Percentiles rank a stretch among this genome's conserved stretches.
These are phyloP conservation scores for Bipolaris gigantea DNA, from an alignment of 2,329 filamentous ascomycete species.

Conservation along the genomic window DNA sequence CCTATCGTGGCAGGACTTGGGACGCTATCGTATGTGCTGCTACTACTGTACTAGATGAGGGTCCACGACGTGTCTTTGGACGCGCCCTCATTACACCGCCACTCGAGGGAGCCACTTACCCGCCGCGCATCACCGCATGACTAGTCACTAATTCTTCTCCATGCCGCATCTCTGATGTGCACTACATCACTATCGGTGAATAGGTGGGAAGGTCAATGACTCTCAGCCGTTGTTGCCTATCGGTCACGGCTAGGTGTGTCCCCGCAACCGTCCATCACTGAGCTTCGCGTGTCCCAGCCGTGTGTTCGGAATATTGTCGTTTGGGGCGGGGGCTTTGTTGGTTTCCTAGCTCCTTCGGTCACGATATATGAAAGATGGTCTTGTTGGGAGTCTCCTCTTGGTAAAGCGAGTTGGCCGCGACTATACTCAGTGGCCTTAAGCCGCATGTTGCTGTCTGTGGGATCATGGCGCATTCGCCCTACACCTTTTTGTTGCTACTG, in stretches of 20 bases:
- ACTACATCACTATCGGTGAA: conserved; percentile 2
- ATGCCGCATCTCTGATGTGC: conserved; percentile 1
- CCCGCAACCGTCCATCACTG: background rate
- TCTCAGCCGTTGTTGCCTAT: background rate
- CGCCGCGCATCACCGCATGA: background rate
- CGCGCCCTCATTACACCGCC: background rate
- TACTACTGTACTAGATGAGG: too few relatives aligned
- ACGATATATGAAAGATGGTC: conserved; percentile 2
- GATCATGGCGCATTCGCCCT: conserved; percentile 3
- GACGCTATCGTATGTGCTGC: background rate
- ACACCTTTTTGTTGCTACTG: background rate
- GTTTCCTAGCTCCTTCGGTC: conserved; percentile 1
- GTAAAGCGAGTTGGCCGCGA: conserved; percentile 1
- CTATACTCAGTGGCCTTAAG: conserved; percentile 4
- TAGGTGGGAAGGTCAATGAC: background rate
- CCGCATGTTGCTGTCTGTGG: conserved; percentile 2
- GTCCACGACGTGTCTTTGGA: background rate
- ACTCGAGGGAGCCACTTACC: background rate
- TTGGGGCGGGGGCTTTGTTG: background rate
- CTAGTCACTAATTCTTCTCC: background rate
- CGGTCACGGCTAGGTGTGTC: background rate
- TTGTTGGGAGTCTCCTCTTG: conserved; percentile 2
- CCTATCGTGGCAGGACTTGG: background rate
- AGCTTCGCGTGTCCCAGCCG: background rate
- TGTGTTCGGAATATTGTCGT: background rate